Evolutionary conservation across 129 eudicot genomes (phyloP), one percentile per base, ranked within the genome.

Genomic region (Saposhnikovia divaricata): DNA sequence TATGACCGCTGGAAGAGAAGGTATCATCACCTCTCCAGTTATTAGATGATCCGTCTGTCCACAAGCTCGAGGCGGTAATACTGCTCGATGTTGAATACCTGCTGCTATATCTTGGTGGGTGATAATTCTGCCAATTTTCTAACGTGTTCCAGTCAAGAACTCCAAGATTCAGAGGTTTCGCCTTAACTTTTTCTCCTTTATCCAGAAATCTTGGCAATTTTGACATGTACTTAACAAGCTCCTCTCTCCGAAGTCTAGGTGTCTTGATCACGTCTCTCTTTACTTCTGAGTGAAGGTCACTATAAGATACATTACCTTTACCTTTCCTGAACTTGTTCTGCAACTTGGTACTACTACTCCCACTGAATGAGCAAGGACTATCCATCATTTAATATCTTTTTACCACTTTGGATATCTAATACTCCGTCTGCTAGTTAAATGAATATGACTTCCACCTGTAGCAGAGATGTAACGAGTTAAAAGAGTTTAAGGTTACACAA

Each of bases 131-230:
- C 98, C 98, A 93, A 75, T 89, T 89, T 73, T 93, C 95, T 45
- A 93, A 84, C 11, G 81, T 86, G 6, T 82, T 82, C 97, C 97
- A 93, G 73, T 93, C 95, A 74, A 93, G 91, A 53, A 93, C 98
- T 79, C 98, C 98, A 55, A 89, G 76, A 84, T 80, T 91, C 79
- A 89, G 80, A 43, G 91, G 85, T 84, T 87, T 89, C 66, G 85
- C 97, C 74, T 86, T 81, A 50, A 79, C 74, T 9, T 81, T 87
- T 81, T 85, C 87, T 66, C 95, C 90, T 31, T 75, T 88, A 79
- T 89, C 95, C 80, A 93, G 89, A 84, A 73, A 93, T 79, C 77
- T 85, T 16, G 98, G 98, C 77, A 93, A 83, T 78, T 85, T 91
- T 76, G 96, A 89, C 98, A 89, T 93, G 91, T 87, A 87, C 83